Evolutionary conservation across 1,284 basidiomycete species (phyloP).

Genomic region (Mycena sp.): DNA sequence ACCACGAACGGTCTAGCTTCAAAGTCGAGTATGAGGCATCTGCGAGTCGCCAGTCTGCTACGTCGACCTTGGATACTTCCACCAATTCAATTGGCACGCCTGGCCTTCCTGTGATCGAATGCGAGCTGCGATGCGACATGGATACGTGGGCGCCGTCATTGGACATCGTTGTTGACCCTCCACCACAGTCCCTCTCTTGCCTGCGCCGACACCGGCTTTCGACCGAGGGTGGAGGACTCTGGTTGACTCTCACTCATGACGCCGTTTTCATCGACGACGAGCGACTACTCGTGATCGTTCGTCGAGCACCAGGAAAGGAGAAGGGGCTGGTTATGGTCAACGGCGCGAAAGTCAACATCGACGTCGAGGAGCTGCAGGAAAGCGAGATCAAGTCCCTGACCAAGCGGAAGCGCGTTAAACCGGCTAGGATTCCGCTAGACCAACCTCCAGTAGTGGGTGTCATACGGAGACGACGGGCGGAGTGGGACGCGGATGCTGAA

Average conservation of each 20-base stretch:
- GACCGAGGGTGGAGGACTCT: slow-evolving; percentile 91
- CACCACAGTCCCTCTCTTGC: slow-evolving; percentile 86
- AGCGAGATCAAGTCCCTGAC: slow-evolving; percentile 87
- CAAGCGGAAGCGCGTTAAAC: slow-evolving; percentile 89
- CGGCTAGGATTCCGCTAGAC: slow-evolving; percentile 89
- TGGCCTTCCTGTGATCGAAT: slow-evolving; percentile 69
- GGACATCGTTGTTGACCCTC: slow-evolving; percentile 94
- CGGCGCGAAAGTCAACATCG: slow-evolving; percentile 87
- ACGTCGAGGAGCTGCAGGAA: slow-evolving; percentile 91
- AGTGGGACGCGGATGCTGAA: slow-evolving; percentile 63
- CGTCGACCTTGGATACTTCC: slow-evolving; percentile 24
- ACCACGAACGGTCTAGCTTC: slow-evolving; percentile 87
- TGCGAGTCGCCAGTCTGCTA: slow-evolving; percentile 56
- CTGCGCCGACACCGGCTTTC: slow-evolving; percentile 90
- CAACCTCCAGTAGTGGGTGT: slow-evolving; percentile 85
- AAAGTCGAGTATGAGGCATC: slow-evolving; percentile 87
- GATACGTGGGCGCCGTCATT: slow-evolving; percentile 91
- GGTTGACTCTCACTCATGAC: slow-evolving; percentile 94
- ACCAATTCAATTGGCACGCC: slow-evolving; percentile 22
- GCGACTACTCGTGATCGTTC: slow-evolving; percentile 77
- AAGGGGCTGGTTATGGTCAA: slow-evolving; percentile 90
- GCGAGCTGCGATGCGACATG: slow-evolving; percentile 93
- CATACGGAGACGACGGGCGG: slow-evolving; percentile 72
- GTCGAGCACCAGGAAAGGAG: slow-evolving; percentile 80
- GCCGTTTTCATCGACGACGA: slow-evolving; percentile 81